Evolutionary conservation across 2,329 filamentous ascomycete species (phyloP), one percentile per base, ranked within the genome.

Genomic region (Lecanicillium sp.): DNA sequence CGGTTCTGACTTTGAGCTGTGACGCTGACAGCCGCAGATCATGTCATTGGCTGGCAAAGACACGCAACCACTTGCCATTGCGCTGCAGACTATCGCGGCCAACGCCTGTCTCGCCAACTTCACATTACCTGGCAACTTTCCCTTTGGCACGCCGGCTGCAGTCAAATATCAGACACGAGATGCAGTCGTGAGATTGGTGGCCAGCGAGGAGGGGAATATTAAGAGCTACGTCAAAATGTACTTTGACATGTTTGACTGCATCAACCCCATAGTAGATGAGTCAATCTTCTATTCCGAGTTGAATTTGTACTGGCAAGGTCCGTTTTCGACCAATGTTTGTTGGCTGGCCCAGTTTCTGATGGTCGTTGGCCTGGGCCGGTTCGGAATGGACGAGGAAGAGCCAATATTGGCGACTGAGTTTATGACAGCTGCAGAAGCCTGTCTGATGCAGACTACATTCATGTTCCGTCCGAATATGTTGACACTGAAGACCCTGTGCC

Each of bases 351-450:
- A 64, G 49, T 61, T 65, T 24, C 59, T 66, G 36, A 65, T 66
- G 62, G 62, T 65, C 6, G 51, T 67, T 17, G 64, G 63, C 2
- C 55, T 67, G 2, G 64, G 64, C 2, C 61, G 61, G 29, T 65
- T 64, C 51, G 58, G 57, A 6, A 58, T 58, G 2, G 52, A 55
- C 2, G 61, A 62, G 15, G 62, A 65, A 37, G 58, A 62, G 11
- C 58, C 60, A 20, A 11, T 15, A 10, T 55, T 58, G 15, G 64
- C 62, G 3, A 63, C 59, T 1, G 61, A 66, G 48, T 55, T 66
- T 23, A 64, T 66, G 61, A 62, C 66, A 57, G 64, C 62, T 3
- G 60, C 64, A 9, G 64, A 66, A 44, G 63, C 64, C 0, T 67
- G 64, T 27, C 56, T 67, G 4, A 63, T 64, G 58, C 63, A 67